Conservation (phyloP, 768 basidiomycete genomes). For the Phlebiopsis gigantea region DNA sequence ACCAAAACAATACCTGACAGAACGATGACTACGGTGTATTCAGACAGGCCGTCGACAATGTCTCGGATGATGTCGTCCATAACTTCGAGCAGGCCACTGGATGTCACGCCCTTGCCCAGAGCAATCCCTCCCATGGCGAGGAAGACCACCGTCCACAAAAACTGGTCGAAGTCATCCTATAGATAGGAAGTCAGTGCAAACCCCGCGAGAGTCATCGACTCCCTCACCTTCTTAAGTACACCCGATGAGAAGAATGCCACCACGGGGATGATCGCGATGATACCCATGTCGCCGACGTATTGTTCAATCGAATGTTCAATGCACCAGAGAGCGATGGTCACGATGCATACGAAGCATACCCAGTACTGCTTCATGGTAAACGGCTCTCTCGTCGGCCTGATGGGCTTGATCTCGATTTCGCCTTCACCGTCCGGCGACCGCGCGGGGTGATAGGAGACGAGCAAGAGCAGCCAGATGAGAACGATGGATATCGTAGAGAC, state of each 20-base stretch:
- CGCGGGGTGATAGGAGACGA: slow-evolving; percentile 75
- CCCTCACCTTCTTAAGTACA: slow-evolving; percentile 81
- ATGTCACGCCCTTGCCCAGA: slow-evolving; percentile 86
- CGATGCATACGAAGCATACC: slow-evolving; percentile 76
- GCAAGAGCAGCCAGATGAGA: slow-evolving; percentile 87
- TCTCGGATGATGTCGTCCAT: slow-evolving; percentile 60
- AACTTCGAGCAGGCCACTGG: slow-evolving; percentile 81
- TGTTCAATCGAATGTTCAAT: slow-evolving; percentile 73
- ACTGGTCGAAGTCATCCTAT: slow-evolving; percentile 93
- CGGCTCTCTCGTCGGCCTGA: slow-evolving; percentile 75
- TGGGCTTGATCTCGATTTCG: slow-evolving; percentile 77
- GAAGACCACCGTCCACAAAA: slow-evolving; percentile 93
- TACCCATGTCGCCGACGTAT: slow-evolving; percentile 91
- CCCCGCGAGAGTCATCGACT: not conserved
- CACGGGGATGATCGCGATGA: slow-evolving; percentile 91
- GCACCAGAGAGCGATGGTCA: slow-evolving; percentile 90
- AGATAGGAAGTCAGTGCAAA: not conserved
- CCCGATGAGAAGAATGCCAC: slow-evolving; percentile 93
- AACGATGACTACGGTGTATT: slow-evolving; percentile 74
- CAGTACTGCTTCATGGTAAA: slow-evolving; percentile 87
- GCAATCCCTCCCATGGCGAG: slow-evolving; percentile 98
- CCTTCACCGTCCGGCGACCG: slow-evolving; percentile 69
- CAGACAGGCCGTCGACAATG: slow-evolving; percentile 53
- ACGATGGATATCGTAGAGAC: slow-evolving; percentile 83
- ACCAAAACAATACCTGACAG: slow-evolving; percentile 26